A percentile compares a stretch with the other conserved stretches of the same genome.
Evolutionary conservation across 371 early-diverging fungal genomes (phyloP).

Genomic region (Synchytrium microbalum): DNA sequence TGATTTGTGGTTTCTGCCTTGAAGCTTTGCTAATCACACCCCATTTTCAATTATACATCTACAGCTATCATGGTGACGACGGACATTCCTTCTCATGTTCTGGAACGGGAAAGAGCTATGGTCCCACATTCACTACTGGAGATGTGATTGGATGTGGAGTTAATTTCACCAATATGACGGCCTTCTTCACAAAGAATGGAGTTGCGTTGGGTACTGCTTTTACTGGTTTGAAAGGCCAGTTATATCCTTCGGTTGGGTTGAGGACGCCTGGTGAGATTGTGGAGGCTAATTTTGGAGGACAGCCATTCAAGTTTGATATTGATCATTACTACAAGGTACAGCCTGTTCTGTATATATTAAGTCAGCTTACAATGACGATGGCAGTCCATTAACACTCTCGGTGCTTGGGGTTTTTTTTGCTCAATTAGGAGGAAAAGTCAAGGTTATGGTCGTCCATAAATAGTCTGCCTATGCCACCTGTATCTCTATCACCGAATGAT

Average conservation of each 20-base stretch:
- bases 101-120: constrained; percentile 74
- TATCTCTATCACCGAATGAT: background rate
- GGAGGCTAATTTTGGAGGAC: constrained; percentile 84
- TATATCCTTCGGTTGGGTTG: constrained; percentile 81
- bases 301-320: constrained; percentile 80
- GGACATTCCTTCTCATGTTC: constrained; percentile 74
- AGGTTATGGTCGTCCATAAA: constrained; percentile 40
- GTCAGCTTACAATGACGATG: background rate
- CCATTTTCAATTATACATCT: too few relatives aligned
- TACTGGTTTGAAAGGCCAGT: constrained; percentile 23
- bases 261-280: constrained; percentile 80
- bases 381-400: background rate
- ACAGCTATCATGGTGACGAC: constrained; percentile 75
- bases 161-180: constrained; percentile 64
- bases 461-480: constrained; percentile 3
- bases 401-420: background rate
- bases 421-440: constrained; percentile 38
- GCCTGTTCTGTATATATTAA: background rate
- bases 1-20: too few relatives aligned
- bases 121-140: constrained; percentile 83
- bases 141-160: constrained; percentile 89
- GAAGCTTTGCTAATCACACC: too few relatives aligned
- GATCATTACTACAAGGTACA: constrained; percentile 51
- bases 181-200: constrained; percentile 72
- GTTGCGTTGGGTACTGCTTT: constrained; percentile 27